Evolutionary conservation across 106 monocot genomes (phyloP), one percentile per base, ranked within the genome.

Genomic region (Triglochin maritima): DNA sequence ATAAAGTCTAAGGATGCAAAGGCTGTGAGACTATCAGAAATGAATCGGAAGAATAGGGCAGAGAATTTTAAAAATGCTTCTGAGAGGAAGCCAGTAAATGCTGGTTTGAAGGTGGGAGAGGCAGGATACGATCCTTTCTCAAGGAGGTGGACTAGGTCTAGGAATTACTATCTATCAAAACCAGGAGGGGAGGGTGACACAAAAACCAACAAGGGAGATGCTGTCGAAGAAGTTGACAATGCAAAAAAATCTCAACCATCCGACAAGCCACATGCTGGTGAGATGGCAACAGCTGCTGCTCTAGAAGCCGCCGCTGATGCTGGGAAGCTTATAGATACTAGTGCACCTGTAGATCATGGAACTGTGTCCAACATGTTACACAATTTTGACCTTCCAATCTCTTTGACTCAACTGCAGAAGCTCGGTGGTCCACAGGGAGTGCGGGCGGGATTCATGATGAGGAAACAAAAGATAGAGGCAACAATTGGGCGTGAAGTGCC

Each of bases 111-210:
- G 72, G 86, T 76, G 29, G 94, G 94, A 9, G 86, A 94, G 60
- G 94, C 89, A 15, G 94, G 94, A 29, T 94, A 94, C 63, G 94
- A 94, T 62, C 89, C 94, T 11, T 94, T 89, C 72, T 94, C 89
- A 17, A 84, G 94, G 76, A 87, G 94, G 71, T 94, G 94, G 94
- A 94, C 89, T 43, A 76, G 94, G 55, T 94, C 94, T n/a, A 88
- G 52, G 54, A 93, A 93, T 56, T 93, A 93, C 61, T 93, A 93
- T 59, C 60, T 74, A 7, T 84, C 89, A 7, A 80, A 86, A 65
- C 72, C 81, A 5, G 79, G 72, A 5, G 83, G 62, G 71, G 64
- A 45, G 55, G 74, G 49, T 9, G 74, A 66, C 72, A 69, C 56
- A 69, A 76, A 68, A 50, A 45, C 57, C 51, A 54, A 68, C 29